Conservation (phyloP, 2,329 filamentous ascomycete species). For the Cadophora sp. region DNA sequence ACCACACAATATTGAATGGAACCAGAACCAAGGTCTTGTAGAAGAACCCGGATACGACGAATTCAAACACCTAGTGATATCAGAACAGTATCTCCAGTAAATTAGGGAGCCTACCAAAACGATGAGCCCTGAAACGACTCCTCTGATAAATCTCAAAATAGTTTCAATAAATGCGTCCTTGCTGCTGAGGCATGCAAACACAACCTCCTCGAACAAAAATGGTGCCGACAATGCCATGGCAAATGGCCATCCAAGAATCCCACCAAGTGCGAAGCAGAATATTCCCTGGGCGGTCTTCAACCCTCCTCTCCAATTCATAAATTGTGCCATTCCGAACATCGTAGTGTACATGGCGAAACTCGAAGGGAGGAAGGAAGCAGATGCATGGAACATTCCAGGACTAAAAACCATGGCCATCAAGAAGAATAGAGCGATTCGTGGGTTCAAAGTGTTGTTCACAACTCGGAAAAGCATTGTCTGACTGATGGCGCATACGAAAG, state of each 20-base stretch:
- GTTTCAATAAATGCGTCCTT: slow-evolving; percentile 66
- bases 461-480: slow-evolving; percentile 83
- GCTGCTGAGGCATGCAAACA: slow-evolving; percentile 62
- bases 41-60: slow-evolving; percentile 79
- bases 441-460: slow-evolving; percentile 78
- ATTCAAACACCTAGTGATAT: slow-evolving; percentile 66
- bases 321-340: slow-evolving; percentile 85
- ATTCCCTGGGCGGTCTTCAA: slow-evolving; percentile 83
- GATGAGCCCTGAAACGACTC: slow-evolving; percentile 55
- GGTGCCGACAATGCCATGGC: slow-evolving; percentile 81
- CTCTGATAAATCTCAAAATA: slow-evolving; percentile 68
- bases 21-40: slow-evolving; percentile 81
- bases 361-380: slow-evolving; percentile 85
- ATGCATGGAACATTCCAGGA: slow-evolving; percentile 93
- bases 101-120: slow-evolving; percentile 39
- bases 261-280: slow-evolving; percentile 87
- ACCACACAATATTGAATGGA: slow-evolving; percentile 91
- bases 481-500: slow-evolving; percentile 77
- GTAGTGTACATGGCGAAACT: slow-evolving; percentile 96
- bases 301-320: slow-evolving; percentile 87
- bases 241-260: slow-evolving; percentile 93
- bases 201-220: slow-evolving; percentile 78
- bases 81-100: slow-evolving; percentile 32
- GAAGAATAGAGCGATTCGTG: slow-evolving; percentile 85
- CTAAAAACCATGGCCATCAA: slow-evolving; percentile 78